Evolutionary conservation across 148 eudicot species (phyloP).

Genomic region (Mesembryanthemum crystallinum): DNA sequence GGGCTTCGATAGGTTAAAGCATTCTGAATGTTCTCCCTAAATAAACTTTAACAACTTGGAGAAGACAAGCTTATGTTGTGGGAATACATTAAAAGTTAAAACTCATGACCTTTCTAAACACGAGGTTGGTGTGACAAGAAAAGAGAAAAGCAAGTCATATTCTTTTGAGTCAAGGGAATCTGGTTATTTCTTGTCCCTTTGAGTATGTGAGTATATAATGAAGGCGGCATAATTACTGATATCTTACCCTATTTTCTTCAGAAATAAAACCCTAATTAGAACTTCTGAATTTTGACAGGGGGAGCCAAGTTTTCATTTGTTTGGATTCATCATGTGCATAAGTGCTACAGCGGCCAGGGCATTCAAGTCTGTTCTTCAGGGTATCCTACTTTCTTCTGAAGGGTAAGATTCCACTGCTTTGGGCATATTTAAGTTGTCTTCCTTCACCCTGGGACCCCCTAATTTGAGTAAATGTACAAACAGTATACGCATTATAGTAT

Average conservation of each 20-base stretch:
- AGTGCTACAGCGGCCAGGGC: slow-evolving; percentile 99
- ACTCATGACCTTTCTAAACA: background rate
- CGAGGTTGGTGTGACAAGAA: background rate
- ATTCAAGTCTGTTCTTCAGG: slow-evolving; percentile 96
- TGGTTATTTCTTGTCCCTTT: background rate
- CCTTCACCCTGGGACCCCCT: background rate
- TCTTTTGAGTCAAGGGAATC: background rate
- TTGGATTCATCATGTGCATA: slow-evolving; percentile 95
- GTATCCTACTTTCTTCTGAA: slow-evolving; percentile 89
- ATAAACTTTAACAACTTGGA: background rate
- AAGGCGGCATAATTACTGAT: background rate
- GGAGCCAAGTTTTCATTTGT: slow-evolving; percentile 95
- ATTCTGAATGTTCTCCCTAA: background rate
- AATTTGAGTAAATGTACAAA: background rate
- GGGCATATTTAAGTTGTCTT: background rate
- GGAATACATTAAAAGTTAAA: background rate
- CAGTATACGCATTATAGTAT: background rate
- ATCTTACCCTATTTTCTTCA: background rate
- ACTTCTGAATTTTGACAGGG: slow-evolving; percentile 58
- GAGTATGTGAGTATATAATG: background rate
- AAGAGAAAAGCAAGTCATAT: background rate
- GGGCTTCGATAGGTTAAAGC: too few species aligned
- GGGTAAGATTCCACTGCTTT: slow-evolving; percentile 46
- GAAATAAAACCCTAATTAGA: background rate
- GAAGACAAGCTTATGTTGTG: background rate